phyloP scores from a whole-genome alignment of 345 rosid genomes.

The Ricinus communis region DNA sequence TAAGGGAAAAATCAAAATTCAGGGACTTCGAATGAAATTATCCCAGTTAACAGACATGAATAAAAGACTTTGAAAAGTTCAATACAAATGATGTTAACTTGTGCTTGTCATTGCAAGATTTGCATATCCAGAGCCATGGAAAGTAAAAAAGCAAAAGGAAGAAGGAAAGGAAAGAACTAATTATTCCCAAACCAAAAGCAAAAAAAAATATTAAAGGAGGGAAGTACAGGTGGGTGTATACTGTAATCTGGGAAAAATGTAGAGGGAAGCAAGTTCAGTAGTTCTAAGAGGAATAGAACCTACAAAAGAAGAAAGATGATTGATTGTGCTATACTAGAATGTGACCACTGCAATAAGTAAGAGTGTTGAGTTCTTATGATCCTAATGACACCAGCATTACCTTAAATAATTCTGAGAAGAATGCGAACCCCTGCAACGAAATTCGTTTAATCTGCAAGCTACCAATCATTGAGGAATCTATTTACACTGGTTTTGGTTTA shows the following conservation, averaged over 20 bases:
- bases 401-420: conserved; percentile 8
- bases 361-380: not conserved
- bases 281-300: not conserved
- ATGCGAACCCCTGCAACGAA: not conserved
- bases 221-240: not conserved
- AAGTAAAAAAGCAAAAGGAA: not conserved
- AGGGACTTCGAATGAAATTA: too few species aligned
- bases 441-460: not conserved
- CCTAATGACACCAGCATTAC: conserved; percentile 3
- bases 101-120: not conserved
- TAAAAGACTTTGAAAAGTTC: too few species aligned
- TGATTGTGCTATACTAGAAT: conserved; percentile 2
- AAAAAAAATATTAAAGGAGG: not conserved
- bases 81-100: too few species aligned
- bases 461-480: conserved; percentile 29
- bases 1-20: too few species aligned
- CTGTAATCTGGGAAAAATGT: not conserved
- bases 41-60: too few species aligned
- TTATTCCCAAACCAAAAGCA: not conserved
- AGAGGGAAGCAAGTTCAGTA: not conserved
- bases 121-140: not conserved
- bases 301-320: not conserved
- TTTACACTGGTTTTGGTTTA: conserved; percentile 65
- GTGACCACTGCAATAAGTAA: not conserved
- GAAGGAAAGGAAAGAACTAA: not conserved